Evolutionary conservation across 2,329 filamentous ascomycete genomes (phyloP).

Genomic region (Coniochaeta sp.): DNA sequence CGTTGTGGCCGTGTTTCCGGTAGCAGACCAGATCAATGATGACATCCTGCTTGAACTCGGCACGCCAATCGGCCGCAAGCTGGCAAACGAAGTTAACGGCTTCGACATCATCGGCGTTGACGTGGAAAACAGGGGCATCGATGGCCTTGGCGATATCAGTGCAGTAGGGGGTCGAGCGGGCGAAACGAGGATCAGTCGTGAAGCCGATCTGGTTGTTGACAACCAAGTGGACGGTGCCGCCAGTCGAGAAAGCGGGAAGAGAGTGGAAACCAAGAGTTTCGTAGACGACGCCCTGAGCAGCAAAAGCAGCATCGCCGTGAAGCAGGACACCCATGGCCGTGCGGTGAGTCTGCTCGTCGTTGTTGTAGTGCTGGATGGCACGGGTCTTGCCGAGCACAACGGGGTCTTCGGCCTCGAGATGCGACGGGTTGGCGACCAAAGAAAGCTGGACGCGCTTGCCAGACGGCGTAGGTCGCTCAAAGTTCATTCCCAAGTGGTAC

Average conservation of each 20-base stretch:
- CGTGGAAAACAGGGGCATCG: constrained; percentile 96
- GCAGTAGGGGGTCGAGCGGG: constrained; percentile 96
- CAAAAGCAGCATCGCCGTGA: constrained; percentile 95
- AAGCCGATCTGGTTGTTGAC: constrained; percentile 99
- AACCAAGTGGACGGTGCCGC: constrained; percentile 92
- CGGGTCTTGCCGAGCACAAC: constrained; percentile 96
- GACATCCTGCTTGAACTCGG: constrained; percentile 96
- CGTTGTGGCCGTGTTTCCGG: constrained; percentile 98
- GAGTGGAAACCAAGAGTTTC: constrained; percentile 98
- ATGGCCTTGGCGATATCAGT: constrained; percentile 99
- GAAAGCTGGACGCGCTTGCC: constrained; percentile 99
- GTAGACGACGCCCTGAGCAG: constrained; percentile 94
- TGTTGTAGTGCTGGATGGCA: constrained; percentile 98
- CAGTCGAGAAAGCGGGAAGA: constrained; percentile 91
- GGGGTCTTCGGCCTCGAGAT: constrained; percentile 95
- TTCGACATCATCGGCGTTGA: constrained; percentile 97
- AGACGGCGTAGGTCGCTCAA: constrained; percentile 94
- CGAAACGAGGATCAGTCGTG: constrained; percentile 95
- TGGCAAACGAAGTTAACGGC: constrained; percentile 98
- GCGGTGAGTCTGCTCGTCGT: constrained; percentile 81
- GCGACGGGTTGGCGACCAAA: constrained; percentile 94
- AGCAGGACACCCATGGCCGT: constrained; percentile 93
- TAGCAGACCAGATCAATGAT: constrained; percentile 98
- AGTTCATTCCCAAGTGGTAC: constrained; percentile 99
- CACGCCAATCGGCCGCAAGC: constrained; percentile 93